Evolutionary conservation across 768 basidiomycete species (phyloP), one percentile per base, ranked within the genome.

Genomic region (Leccinum rimulosum): DNA sequence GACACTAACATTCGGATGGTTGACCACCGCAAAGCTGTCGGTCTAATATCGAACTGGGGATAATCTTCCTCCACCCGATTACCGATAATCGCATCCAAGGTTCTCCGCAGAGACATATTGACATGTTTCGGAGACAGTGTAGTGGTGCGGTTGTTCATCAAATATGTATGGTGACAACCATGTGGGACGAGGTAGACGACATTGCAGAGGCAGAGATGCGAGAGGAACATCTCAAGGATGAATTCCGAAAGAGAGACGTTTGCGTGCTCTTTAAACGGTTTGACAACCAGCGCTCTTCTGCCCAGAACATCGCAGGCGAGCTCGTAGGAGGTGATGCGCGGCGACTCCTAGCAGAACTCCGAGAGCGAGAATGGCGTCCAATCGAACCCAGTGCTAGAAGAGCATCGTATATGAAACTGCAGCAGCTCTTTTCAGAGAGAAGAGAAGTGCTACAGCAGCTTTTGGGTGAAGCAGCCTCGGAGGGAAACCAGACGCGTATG

Each of bases 111-210:
- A n/a, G 10, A 14, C 22, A 61, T 19, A 52, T 52, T 10, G 30
- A 52, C n/a, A 52, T n/a, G 33, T 43, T 60, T 52, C 58, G 35
- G 11, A 55, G 31, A 10, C 40, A 48, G 14, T 55, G 58, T 31
- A 47, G 15, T 10, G 15, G 19, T 10, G 3, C 38, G 2, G 17
- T 17, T 10, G 35, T 60, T 12, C 28, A 43, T 55, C 53, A 25
- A 10, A 53, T 55, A 47, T 62, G 61, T 38, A 36, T 62, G 1
- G 43, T 56, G 25, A 62, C 59, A 30, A 55, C 61, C 7, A 55
- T 61, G 61, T 60, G 60, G 57, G 59, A 61, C 58, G 38, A 54
- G 6, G 53, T 55, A 12, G 38, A 19, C 15, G 43, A 55, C 38
- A 28, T 8, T 9, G 28, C 1, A 6, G 58, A 55, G 12, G 61